These are phyloP conservation scores for Aspergillus ustus DNA, from an alignment of 2,329 filamentous ascomycete genomes.

Conservation along the genomic window DNA sequence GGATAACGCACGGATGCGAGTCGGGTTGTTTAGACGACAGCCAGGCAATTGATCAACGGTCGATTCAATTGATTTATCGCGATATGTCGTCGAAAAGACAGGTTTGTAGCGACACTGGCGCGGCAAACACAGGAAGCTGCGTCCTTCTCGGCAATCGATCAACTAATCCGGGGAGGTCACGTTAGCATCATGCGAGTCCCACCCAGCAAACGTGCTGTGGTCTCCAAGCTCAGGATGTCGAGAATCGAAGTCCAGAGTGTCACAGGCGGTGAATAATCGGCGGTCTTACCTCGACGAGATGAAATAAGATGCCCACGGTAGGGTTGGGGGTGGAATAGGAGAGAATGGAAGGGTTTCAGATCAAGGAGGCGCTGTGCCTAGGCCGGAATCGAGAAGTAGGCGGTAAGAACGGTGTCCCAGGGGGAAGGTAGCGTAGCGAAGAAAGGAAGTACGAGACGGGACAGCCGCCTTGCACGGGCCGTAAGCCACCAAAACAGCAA, in stretches of 20 bases:
- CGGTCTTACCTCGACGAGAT: conserved; percentile 24
- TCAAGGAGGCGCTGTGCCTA: conserved; percentile 38
- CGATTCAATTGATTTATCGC: conserved; percentile 13
- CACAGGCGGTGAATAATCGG: background rate
- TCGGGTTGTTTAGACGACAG: background rate
- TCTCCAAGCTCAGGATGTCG: background rate
- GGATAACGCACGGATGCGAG: background rate
- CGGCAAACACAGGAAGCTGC: conserved; percentile 12
- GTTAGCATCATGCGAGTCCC: conserved; percentile 35
- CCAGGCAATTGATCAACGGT: conserved; percentile 3
- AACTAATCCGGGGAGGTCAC: conserved; percentile 35
- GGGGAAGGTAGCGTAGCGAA: conserved; percentile 22
- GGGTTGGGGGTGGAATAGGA: conserved; percentile 21
- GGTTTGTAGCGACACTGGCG: conserved; percentile 17
- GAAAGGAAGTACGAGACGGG: conserved; percentile 35
- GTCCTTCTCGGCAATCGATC: conserved; percentile 17
- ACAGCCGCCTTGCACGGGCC: conserved; percentile 38
- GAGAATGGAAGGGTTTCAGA: conserved; percentile 27
- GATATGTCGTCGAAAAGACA: conserved; percentile 8
- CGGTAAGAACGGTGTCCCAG: conserved; percentile 31
- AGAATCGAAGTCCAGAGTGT: background rate
- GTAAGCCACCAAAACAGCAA: conserved; percentile 32
- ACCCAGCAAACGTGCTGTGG: conserved; percentile 25
- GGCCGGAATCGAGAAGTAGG: conserved; percentile 35
- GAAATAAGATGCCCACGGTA: conserved; percentile 20